Percentiles rank a stretch among this genome's conserved stretches.
These are phyloP conservation scores for Rhizopogon vinicolor DNA, from an alignment of 768 basidiomycete genomes.

Conservation along the genomic window DNA sequence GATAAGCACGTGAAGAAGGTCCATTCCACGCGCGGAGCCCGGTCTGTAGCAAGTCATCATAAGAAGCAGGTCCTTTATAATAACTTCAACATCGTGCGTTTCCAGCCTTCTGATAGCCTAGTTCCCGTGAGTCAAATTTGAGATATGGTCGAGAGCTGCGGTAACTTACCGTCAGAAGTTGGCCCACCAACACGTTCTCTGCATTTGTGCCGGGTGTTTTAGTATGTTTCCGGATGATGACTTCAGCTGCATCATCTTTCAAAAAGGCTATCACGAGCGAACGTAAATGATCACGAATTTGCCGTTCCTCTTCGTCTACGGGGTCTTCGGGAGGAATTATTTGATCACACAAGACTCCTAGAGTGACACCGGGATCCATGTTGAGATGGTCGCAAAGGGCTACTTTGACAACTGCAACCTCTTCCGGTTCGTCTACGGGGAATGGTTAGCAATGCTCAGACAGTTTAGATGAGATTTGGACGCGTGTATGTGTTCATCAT, in stretches of 20 bases:
- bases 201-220: constrained; percentile 36
- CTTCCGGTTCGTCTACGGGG: constrained; percentile 58
- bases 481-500: not conserved
- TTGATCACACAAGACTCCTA: constrained; percentile 70
- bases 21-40: constrained; percentile 30
- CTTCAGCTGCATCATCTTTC: constrained; percentile 42
- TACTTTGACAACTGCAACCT: constrained; percentile 56
- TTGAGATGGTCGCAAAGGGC: constrained; percentile 60
- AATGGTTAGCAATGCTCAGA: not conserved
- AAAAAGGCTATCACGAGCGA: constrained; percentile 59
- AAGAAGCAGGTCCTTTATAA: constrained; percentile 51
- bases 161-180: constrained; percentile 43
- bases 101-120: constrained; percentile 49
- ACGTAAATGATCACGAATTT: constrained; percentile 52
- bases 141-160: not conserved
- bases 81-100: constrained; percentile 36
- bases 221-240: constrained; percentile 41
- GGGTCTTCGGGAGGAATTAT: constrained; percentile 46
- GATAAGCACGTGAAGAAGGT: constrained; percentile 36
- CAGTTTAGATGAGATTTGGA: not conserved
- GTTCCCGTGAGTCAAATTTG: constrained; percentile 3
- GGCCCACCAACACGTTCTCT: constrained; percentile 43
- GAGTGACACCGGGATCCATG: constrained; percentile 54
- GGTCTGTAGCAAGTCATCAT: constrained; percentile 41
- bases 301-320: constrained; percentile 54